A percentile compares a stretch with the other conserved stretches of the same genome.
Conservation (phyloP, 805 yeast genomes). For the Pichia phayaonensis region DNA sequence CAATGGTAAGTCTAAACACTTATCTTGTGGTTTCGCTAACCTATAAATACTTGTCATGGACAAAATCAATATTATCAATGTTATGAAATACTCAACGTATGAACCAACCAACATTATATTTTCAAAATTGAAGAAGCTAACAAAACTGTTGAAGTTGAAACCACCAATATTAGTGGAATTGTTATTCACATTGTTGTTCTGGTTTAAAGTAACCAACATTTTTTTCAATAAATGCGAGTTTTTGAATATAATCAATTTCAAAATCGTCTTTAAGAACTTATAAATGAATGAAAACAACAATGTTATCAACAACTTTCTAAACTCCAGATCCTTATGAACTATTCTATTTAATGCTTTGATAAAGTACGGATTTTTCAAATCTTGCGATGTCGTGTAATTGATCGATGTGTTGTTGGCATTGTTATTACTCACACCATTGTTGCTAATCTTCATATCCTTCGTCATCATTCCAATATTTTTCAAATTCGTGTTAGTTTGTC, state of each 20-base stretch:
- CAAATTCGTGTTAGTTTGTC: neutral
- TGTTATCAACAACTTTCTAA: neutral
- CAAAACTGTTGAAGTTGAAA: neutral
- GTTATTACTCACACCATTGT: neutral
- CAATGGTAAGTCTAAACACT: slow-evolving; percentile 44
- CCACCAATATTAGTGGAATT: neutral
- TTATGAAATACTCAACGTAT: slow-evolving; percentile 17
- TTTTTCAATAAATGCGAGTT: neutral
- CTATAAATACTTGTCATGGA: slow-evolving; percentile 24
- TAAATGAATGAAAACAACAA: neutral
- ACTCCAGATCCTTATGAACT: neutral
- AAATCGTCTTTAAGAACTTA: neutral
- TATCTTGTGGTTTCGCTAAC: slow-evolving; percentile 37
- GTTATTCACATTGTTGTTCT: neutral
- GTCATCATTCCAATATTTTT: neutral
- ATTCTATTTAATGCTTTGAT: neutral
- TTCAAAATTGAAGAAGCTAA: neutral
- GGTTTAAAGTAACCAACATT: neutral
- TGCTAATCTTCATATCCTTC: neutral
- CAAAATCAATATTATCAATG: slow-evolving; percentile 22
- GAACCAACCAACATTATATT: slow-evolving; percentile 1
- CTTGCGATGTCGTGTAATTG: neutral
- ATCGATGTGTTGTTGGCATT: neutral
- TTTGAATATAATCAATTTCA: neutral
- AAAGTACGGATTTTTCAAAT: neutral